These are phyloP conservation scores for Hapsidospora chrysogenum DNA, from an alignment of 495 filamentous ascomycete genomes.

Conservation along the genomic window DNA sequence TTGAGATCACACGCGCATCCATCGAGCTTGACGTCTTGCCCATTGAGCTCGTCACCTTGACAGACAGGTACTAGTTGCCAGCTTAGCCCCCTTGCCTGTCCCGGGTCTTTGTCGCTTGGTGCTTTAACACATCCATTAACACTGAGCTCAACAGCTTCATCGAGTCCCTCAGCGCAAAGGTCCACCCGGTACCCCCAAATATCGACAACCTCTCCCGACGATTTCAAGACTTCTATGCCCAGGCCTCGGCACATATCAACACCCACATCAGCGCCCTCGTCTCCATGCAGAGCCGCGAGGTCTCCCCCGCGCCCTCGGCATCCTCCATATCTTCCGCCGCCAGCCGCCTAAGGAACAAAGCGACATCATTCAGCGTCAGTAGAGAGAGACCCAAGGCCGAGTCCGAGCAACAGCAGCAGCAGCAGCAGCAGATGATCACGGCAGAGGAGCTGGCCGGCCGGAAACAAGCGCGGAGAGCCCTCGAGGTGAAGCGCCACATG, in stretches of 20 bases:
- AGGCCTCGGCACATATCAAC: conserved; percentile 65
- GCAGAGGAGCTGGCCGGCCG: conserved; percentile 64
- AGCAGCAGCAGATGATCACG: conserved; percentile 94
- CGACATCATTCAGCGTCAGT: conserved; percentile 26
- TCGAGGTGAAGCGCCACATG: conserved; percentile 58
- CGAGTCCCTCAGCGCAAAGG: conserved; percentile 74
- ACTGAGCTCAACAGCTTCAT: conserved; percentile 48
- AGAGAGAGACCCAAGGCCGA: conserved; percentile 31
- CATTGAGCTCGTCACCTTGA: conserved; percentile 77
- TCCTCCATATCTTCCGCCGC: conserved; percentile 34
- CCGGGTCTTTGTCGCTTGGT: no score
- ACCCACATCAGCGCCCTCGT: conserved; percentile 77
- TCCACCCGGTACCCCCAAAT: conserved; percentile 67
- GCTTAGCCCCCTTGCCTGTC: conserved; percentile 5
- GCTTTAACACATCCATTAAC: no score
- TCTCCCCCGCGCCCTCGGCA: conserved; percentile 32
- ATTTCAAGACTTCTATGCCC: conserved; percentile 88
- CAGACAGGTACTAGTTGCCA: conserved; percentile 47
- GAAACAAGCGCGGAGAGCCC: conserved; percentile 54
- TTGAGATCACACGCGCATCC: conserved; percentile 36
- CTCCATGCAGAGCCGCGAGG: conserved; percentile 51
- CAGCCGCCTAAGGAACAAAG: conserved; percentile 31
- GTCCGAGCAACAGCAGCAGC: no score
- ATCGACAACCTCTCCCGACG: conserved; percentile 70
- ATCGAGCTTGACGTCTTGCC: conserved; percentile 73